Base-by-base conservation (phyloP, 306 rosid genomes). In the Vigna angularis region DNA sequence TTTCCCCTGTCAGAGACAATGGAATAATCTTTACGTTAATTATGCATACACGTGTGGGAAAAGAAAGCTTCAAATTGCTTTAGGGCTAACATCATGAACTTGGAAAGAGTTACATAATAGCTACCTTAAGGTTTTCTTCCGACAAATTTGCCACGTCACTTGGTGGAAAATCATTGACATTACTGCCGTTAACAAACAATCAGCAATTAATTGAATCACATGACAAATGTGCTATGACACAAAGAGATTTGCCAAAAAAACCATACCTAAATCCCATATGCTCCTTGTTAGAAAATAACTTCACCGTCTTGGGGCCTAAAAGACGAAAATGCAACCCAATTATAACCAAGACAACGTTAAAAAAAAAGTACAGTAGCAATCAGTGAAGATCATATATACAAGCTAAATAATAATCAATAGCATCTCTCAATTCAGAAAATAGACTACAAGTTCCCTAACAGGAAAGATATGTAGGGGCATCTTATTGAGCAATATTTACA, bases 251-350 rank as follows among this genome's bases (percentile, higher is more conserved):
- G 50, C 64, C 75, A 16, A 83, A 62, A 61, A 83, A 62, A 61
- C 42, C 36, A 76, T 91, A 95, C 99, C 98, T 90, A 74, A 95
- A 95, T 63, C 99, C 99, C 99, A 95, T 95, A 86, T 95, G 92
- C 86, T 95, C 99, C 90, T 81, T 95, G 90, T 95, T 95, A 63
- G 99, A 87, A 73, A 88, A 95, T 64, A 95, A 87, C 84, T 95
- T 95, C 73, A 95, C 93, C 6, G 98, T 93, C 85, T 90, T 93
- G 59, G 99, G 99, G 80, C 98, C 98, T 93, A 86, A 73, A 75
- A 73, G 66, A 71, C 70, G 79, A 87, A 45, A 83, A 85, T 78
- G 80, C 40, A 78, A 14, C 76, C 78, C 77, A 28, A 32, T 47
- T 69, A 59, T 48, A 52, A 79, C 36, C 52, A 66, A 44, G 51